Percentiles rank a stretch among this genome's conserved stretches.
These are phyloP conservation scores for Parathielavia appendiculata DNA, from an alignment of 495 filamentous ascomycete genomes.

Conservation along the genomic window DNA sequence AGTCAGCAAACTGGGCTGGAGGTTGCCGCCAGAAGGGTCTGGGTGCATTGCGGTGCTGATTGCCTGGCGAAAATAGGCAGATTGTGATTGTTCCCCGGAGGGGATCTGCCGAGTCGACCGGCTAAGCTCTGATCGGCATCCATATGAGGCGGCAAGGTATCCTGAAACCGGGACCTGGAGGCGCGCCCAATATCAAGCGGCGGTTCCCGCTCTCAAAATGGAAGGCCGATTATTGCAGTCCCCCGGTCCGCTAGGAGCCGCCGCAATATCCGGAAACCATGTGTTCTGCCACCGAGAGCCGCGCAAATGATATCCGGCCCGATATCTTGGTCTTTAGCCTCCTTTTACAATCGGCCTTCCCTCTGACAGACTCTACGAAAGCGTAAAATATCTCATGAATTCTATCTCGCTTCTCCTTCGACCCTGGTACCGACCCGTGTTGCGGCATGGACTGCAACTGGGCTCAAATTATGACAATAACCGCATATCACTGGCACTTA, in stretches of 20 bases:
- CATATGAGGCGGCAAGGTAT: neutral
- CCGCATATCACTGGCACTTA: too few species aligned
- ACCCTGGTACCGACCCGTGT: neutral
- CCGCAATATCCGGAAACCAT: constrained; percentile 3
- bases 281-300: neutral
- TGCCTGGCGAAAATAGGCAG: constrained; percentile 8
- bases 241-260: too few species aligned
- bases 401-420: neutral
- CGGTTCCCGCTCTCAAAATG: neutral
- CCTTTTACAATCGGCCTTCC: neutral
- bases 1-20: neutral
- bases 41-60: constrained; percentile 13
- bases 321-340: neutral
- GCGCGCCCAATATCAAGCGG: constrained; percentile 4
- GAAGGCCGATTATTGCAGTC: constrained; percentile 2
- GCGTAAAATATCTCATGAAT: too few species aligned
- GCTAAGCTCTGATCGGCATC: constrained; percentile 9
- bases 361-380: too few species aligned
- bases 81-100: constrained; percentile 5
- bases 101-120: neutral
- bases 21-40: neutral
- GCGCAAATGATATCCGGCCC: constrained; percentile 1
- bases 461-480: too few species aligned
- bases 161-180: constrained; percentile 5
- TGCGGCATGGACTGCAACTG: neutral